These are phyloP conservation scores for Keithomyces neogunnii DNA, from an alignment of 2,329 filamentous ascomycete genomes.

Conservation along the genomic window DNA sequence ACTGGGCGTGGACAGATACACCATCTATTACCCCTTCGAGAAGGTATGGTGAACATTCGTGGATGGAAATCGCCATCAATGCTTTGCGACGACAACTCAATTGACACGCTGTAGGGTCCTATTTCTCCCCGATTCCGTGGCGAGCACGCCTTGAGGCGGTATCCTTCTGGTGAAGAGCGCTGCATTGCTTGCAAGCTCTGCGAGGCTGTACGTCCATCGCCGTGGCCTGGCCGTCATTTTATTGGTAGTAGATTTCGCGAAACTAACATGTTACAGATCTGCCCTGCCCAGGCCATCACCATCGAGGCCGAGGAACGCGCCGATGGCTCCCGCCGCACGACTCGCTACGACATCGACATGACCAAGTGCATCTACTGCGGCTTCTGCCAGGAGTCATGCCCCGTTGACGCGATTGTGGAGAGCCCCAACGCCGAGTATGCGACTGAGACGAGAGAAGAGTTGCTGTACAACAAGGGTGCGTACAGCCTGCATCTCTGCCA, in stretches of 20 bases:
- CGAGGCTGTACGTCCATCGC: constrained; percentile 56
- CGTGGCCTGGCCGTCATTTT: no score
- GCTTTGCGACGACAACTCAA: not conserved
- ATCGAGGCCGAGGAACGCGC: constrained; percentile 98
- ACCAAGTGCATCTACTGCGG: constrained; percentile 99
- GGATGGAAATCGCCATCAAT: not conserved
- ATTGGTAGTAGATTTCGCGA: not conserved
- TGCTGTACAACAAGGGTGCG: constrained; percentile 86
- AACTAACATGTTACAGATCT: constrained; percentile 47
- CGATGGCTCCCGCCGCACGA: constrained; percentile 90
- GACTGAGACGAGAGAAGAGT: constrained; percentile 72
- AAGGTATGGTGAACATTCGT: constrained; percentile 47
- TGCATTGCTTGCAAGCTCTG: constrained; percentile 99
- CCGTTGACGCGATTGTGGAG: constrained; percentile 81
- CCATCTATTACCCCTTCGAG: constrained; percentile 97
- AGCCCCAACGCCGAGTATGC: constrained; percentile 56
- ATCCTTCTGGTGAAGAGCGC: constrained; percentile 94
- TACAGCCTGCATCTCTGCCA: constrained; percentile 4
- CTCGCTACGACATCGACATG: constrained; percentile 99
- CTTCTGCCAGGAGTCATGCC: constrained; percentile 98
- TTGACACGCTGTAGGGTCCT: constrained; percentile 53
- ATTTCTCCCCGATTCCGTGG: constrained; percentile 97
- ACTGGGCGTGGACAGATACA: constrained; percentile 57
- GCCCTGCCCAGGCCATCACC: constrained; percentile 95
- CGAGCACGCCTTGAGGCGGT: constrained; percentile 92